Evolutionary conservation across 441 rosid genomes (phyloP).

Genomic region (Erodium moschatum): DNA sequence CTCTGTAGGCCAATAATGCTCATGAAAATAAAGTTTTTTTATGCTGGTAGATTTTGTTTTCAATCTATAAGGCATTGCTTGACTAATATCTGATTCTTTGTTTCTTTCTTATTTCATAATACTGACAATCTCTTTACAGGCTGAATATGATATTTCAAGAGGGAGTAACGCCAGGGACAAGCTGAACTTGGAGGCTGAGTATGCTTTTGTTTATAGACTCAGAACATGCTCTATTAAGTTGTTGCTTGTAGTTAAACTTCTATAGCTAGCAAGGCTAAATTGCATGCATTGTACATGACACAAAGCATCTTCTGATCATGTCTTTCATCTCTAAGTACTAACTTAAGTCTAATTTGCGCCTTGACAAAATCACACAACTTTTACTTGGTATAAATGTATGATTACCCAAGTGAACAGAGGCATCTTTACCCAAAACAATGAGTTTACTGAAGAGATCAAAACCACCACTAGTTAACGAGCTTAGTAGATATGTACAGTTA

Average conservation of each 20-base stretch:
- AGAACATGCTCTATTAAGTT: slow-evolving; percentile 15
- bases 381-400: background rate
- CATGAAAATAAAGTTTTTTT: background rate
- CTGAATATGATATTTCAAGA: slow-evolving; percentile 57
- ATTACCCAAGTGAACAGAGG: background rate
- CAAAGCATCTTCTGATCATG: slow-evolving; percentile 6
- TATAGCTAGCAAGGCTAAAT: background rate
- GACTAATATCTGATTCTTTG: slow-evolving; percentile 2
- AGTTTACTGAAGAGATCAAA: background rate
- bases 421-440: background rate
- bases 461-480: background rate
- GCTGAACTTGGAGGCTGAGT: slow-evolving; percentile 72
- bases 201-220: slow-evolving; percentile 28
- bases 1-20: background rate
- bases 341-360: background rate
- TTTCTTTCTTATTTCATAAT: slow-evolving; percentile 16
- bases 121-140: slow-evolving; percentile 35
- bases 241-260: background rate
- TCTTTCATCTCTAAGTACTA: background rate
- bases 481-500: background rate
- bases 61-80: background rate
- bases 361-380: background rate
- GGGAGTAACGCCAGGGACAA: slow-evolving; percentile 60
- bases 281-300: slow-evolving; percentile 1
- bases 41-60: background rate